phyloP scores from a whole-genome alignment of 1,284 basidiomycete genomes.

The Puccinia coronata region DNA sequence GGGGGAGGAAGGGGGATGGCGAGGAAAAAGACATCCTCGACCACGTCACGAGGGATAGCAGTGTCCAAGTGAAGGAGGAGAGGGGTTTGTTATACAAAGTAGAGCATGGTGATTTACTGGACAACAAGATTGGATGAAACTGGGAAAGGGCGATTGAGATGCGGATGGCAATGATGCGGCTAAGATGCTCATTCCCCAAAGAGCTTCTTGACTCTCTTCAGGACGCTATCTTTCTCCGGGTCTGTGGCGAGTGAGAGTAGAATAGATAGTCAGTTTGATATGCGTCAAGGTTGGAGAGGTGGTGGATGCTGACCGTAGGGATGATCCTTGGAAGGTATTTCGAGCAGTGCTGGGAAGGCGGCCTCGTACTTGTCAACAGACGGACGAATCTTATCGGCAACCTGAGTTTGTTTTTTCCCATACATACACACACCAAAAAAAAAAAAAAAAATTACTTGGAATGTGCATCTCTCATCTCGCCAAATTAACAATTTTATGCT shows the following conservation, averaged over 20 bases:
- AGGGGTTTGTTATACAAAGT: conserved; percentile 5
- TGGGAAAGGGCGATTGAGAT: not conserved
- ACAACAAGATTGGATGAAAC: not conserved
- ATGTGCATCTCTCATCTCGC: too few relatives aligned
- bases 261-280: not conserved
- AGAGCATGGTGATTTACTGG: not conserved
- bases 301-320: conserved; percentile 59
- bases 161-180: not conserved
- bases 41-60: not conserved
- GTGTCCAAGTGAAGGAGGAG: not conserved
- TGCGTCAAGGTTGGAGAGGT: not conserved
- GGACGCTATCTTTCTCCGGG: conserved; percentile 91
- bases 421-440: conserved; percentile 36
- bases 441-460: too few relatives aligned
- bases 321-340: conserved; percentile 86
- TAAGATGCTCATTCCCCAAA: conserved; percentile 72
- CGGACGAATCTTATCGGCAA: conserved; percentile 94
- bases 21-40: not conserved
- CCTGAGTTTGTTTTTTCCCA: conserved; percentile 61
- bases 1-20: not conserved
- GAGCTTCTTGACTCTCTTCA: conserved; percentile 96
- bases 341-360: conserved; percentile 92
- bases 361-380: conserved; percentile 92
- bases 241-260: conserved; percentile 64
- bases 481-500: too few relatives aligned